These are phyloP conservation scores for Hortaea werneckii DNA, from an alignment of 2,329 filamentous ascomycete species.

Conservation along the genomic window DNA sequence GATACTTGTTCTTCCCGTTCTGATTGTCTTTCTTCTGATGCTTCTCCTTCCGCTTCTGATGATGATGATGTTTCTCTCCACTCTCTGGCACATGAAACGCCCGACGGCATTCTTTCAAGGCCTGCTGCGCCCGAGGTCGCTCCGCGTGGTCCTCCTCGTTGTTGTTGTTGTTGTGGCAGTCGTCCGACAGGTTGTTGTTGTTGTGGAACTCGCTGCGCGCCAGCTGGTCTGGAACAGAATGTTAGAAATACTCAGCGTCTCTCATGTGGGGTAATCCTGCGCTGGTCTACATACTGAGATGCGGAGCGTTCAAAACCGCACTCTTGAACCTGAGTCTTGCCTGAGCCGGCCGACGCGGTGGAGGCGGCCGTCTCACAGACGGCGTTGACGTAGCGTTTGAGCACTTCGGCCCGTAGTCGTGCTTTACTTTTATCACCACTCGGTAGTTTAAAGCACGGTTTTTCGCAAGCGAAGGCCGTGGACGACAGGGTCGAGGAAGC, in stretches of 20 bases:
- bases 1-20: constrained; percentile 16
- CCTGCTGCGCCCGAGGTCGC: constrained; percentile 10
- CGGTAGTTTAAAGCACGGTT: constrained; percentile 42
- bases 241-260: no score
- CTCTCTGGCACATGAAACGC: constrained; percentile 21
- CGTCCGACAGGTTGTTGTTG: constrained; percentile 12
- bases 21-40: constrained; percentile 12
- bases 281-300: constrained; percentile 24
- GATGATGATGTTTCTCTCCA: constrained; percentile 26
- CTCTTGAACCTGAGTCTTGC: constrained; percentile 32
- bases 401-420: constrained; percentile 31
- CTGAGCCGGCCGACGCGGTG: constrained; percentile 16
- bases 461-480: constrained; percentile 35
- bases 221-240: constrained; percentile 12
- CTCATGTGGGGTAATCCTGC: no score
- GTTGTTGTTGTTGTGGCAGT: constrained; percentile 9
- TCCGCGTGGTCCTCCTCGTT: constrained; percentile 12
- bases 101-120: constrained; percentile 18
- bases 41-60: constrained; percentile 21
- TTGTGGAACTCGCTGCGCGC: constrained; percentile 5
- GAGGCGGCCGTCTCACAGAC: constrained; percentile 27
- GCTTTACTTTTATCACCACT: constrained; percentile 38
- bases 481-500: constrained; percentile 35
- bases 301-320: constrained; percentile 40
- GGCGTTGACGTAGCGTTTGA: constrained; percentile 37